Evolutionary conservation across 768 basidiomycete species (phyloP), one percentile per base, ranked within the genome.

Genomic region (Candolleomyces aberdarensis): DNA sequence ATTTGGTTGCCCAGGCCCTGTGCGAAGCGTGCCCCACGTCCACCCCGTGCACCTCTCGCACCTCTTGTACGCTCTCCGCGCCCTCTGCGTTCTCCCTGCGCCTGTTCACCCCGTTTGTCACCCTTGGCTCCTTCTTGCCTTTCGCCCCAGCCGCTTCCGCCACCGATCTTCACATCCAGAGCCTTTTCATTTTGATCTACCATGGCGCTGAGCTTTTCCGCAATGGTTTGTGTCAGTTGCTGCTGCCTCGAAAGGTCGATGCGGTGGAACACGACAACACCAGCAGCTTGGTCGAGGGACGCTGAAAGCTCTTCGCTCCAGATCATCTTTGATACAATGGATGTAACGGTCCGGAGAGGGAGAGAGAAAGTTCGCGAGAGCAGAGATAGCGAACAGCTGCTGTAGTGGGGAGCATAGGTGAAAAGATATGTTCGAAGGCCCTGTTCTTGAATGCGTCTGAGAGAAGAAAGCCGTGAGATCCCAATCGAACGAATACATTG

Each of bases 251-350:
- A 87, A 41, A 92, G 82, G 66, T 98, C 96, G 60, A 94, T 84
- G 59, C 94, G 88, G 71, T 98, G 94, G 81, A 98, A 95, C 50
- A 96, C 88, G 59, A 99, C 84, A 47, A 96, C 94, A 41, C 87
- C 89, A 22, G 88, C 88, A 17, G 92, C 88, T 70, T 92, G 94
- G 72, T 98, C 97, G 58, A 98, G 80, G 15, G 95, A 96, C 3
- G 96, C 97, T 1, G 90, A 81, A 11, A 99, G 80, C 70, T 98
- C 95, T 68, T 98, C 97, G 69, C 83, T 94, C 94, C 96, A 98
- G 67, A 98, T 97, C 97, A 99, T 98, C 75, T 95, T 93, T 29
- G 93, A 96, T 44, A 98, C 91, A 65, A 97, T 86, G 13, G 94
- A 94, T 8, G 89, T 94, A 4, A 98, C 93, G 4, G 87, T 78